Conservation (phyloP, 2,329 filamentous ascomycete species). For the Pseudopyricularia javanii region DNA sequence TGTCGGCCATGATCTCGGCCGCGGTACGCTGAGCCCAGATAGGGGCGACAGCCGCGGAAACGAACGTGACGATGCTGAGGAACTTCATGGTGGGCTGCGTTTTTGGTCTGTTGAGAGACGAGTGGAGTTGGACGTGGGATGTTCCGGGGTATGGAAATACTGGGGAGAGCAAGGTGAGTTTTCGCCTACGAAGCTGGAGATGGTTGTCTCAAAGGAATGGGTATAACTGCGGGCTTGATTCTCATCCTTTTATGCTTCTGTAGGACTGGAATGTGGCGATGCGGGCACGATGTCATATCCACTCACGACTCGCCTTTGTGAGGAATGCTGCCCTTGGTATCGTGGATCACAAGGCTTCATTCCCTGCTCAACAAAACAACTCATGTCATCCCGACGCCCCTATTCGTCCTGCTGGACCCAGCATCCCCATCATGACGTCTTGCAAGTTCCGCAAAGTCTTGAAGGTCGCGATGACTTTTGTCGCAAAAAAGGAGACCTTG, state of each 20-base stretch:
- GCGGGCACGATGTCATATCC: not conserved
- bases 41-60: not conserved
- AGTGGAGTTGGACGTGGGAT: not conserved
- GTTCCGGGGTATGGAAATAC: not conserved
- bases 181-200: not conserved
- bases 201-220: not conserved
- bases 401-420: not conserved
- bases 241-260: not conserved
- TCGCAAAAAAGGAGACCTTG: not conserved
- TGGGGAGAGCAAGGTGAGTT: not conserved
- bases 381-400: not conserved
- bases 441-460: not conserved
- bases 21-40: not conserved
- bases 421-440: not conserved
- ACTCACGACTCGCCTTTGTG: not conserved
- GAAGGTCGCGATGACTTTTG: not conserved
- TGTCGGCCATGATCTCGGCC: not conserved
- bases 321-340: not conserved
- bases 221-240: not conserved
- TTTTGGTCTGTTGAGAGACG: not conserved
- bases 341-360: too few relatives aligned
- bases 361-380: too few relatives aligned
- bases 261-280: not conserved
- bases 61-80: not conserved
- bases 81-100: not conserved